Evolutionary conservation across 1,284 basidiomycete species (phyloP), one percentile per base, ranked within the genome.

Genomic region (Heterobasidion annosum): DNA sequence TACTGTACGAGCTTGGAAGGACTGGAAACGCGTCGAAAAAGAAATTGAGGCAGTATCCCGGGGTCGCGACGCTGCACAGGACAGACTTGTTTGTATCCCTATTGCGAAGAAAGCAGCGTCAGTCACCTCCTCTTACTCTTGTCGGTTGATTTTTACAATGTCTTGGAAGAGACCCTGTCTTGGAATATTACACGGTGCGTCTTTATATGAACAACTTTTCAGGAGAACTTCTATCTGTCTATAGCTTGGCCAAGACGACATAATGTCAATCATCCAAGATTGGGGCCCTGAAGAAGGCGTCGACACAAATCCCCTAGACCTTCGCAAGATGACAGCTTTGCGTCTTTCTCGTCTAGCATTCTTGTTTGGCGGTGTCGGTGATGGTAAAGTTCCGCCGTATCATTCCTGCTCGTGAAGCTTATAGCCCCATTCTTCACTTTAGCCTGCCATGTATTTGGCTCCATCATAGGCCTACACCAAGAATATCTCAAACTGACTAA

Each of bases 361-460:
- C 16, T n/a, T 50, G 7, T 34, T 50, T 15, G 48, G 48, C 32
- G 48, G 48, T 4, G 48, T 34, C 10, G 48, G 48, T 8, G 48
- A 50, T 50, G 48, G 48, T 50, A 34, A 12, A 9, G 1, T 15
- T 9, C 12, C n/a, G n/a, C 9, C 12, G 9, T 12, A 13, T 16
- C 16, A 3, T 13, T 16, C 16, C 3, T 43, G 12, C 12, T 16
- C 13, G 6, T 16, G 12, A 43, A 13, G 16, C 12, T 16, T 43
- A 13, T 43, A 13, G 16, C 40, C 6, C 13, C 12, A 3, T 13
- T 13, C 40, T 37, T 8, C 19, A n/a, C 3, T 32, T 8, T 47
- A 59, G 55, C 48, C 18, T 59, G 63, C 0, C 65, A 67, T 34
- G 57, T 61, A 4, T 60, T 59, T 19, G 60, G 52, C 3, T 60